Base-by-base conservation (phyloP, 2,329 filamentous ascomycete genomes). In the Emmonsiellopsis sp. region DNA sequence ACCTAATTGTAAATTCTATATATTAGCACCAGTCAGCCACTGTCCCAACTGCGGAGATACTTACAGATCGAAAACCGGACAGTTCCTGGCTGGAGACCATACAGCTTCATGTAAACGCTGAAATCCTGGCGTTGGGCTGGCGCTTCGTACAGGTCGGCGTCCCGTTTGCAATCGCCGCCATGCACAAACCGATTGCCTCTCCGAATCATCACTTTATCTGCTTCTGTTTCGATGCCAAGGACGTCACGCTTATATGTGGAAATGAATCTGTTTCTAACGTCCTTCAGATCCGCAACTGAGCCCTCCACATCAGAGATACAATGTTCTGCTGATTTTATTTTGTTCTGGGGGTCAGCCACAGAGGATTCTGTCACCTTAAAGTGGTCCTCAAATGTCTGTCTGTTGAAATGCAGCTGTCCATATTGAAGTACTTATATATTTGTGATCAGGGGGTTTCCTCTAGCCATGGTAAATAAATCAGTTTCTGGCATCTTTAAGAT, bases 81-180 rank as follows among this genome's bases (percentile, higher is more conserved):
- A 39, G 27, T 40, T 37, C 34, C 34, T 2, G 46, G 46, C 39
- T 49, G 34, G 17, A 49, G 46, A 36, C 11, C 34, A 8, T 49
- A 49, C 10, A 49, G 46, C 33, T 40, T 40, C 32, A 27, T 39
- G 49, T 51, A 51, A 17, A 44, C 33, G 14, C 21, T 37, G 13
- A 51, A 51, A 51, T 51, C 49, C 37, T 11, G 49, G 43, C 49
- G 39, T 42, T 10, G 49, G 27, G 10, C 39, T 43, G 40, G 49
- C 32, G 37, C 14, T 43, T 51, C 37, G 32, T 43, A 51, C 43
- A 51, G 33, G 9, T 51, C 37, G 32, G 39, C 49, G 32, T 51
- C 39, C 32, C 49, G 42, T 32, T 51, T 51, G 9, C 46, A 49
- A 34, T 40, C 46, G n/a, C 34, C 46, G 10, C 34, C n/a, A 40